These are phyloP conservation scores for Cornus florida DNA, from an alignment of 148 eudicot species.

Conservation along the genomic window DNA sequence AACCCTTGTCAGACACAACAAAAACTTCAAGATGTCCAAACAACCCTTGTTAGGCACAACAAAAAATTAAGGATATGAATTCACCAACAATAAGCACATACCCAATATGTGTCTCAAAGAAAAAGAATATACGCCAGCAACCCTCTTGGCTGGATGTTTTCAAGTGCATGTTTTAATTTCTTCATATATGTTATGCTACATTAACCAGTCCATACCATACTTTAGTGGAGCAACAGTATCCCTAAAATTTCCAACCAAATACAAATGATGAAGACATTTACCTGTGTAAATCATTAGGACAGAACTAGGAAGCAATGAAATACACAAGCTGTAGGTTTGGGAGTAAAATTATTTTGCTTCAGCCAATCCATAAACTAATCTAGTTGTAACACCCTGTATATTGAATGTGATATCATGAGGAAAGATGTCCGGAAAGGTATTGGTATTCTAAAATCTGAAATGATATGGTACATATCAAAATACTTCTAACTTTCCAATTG, in stretches of 20 bases:
- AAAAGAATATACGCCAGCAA: background rate
- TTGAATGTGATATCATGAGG: background rate
- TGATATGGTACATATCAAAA: background rate
- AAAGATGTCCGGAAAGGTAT: background rate
- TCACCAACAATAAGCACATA: background rate
- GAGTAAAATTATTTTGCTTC: background rate
- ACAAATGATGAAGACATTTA: background rate
- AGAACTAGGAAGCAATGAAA: background rate
- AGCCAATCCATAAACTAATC: background rate
- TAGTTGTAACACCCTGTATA: background rate
- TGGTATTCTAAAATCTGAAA: background rate
- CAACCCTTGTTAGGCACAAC: background rate
- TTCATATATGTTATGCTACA: background rate
- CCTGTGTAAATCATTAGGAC: background rate
- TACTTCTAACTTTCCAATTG: background rate
- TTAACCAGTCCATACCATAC: background rate
- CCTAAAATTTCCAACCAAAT: background rate
- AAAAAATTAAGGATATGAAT: too few species aligned
- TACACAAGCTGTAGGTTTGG: background rate
- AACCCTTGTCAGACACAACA: background rate
- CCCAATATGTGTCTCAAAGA: background rate
- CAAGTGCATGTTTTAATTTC: background rate
- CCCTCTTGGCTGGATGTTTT: background rate
- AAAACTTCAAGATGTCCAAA: too few species aligned
- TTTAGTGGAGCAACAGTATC: background rate